These are phyloP conservation scores for Senecio squalidus DNA, from an alignment of 140 eudicot species.

Conservation along the genomic window DNA sequence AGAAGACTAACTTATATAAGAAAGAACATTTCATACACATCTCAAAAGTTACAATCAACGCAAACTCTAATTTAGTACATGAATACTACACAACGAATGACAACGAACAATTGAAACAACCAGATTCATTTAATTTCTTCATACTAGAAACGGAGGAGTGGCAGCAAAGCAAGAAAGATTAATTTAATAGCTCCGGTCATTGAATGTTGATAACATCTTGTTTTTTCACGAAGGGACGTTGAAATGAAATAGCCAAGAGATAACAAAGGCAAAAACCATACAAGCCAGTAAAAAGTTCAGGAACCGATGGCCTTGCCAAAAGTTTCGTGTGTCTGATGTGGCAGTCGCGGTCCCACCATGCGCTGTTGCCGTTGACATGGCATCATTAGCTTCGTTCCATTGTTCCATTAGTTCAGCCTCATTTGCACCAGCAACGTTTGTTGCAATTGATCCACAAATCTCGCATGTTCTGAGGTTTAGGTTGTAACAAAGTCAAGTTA, in stretches of 20 bases:
- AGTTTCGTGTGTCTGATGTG: constrained; percentile 51
- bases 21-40: constrained; percentile 27
- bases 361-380: constrained; percentile 32
- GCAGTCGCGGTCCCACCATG: constrained; percentile 24
- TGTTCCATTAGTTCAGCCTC: constrained; percentile 64
- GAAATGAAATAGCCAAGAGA: constrained; percentile 97
- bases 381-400: constrained; percentile 76
- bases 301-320: constrained; percentile 92
- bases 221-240: constrained; percentile 59
- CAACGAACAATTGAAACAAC: constrained; percentile 13
- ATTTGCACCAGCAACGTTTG: constrained; percentile 64
- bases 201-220: constrained; percentile 9
- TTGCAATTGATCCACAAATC: constrained; percentile 84
- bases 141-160: not conserved
- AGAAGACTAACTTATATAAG: not conserved
- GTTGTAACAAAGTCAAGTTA: constrained; percentile 8
- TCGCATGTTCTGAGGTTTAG: constrained; percentile 65
- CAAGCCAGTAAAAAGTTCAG: constrained; percentile 91
- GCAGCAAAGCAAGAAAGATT: constrained; percentile 9
- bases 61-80: constrained; percentile 15
- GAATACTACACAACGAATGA: constrained; percentile 16
- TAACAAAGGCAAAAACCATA: constrained; percentile 94
- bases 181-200: constrained; percentile 20
- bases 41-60: constrained; percentile 19
- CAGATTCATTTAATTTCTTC: not conserved